Percentiles rank a stretch among this genome's conserved stretches.
These are phyloP conservation scores for Blastobotrys muscicola DNA, from an alignment of 805 yeast species.

Conservation along the genomic window DNA sequence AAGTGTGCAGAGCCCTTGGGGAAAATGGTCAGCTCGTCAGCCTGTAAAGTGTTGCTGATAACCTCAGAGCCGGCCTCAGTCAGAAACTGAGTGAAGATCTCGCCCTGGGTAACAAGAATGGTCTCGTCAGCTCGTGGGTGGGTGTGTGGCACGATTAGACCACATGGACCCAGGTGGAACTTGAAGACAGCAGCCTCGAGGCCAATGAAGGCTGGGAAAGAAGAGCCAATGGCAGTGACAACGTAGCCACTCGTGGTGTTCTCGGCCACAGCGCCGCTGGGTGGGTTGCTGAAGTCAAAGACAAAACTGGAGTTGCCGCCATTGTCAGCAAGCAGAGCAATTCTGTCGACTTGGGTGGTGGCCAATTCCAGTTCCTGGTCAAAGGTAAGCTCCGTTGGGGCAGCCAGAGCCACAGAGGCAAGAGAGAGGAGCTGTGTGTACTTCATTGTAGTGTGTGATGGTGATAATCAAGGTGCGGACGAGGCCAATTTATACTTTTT, in stretches of 20 bases:
- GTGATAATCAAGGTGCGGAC: too few species aligned
- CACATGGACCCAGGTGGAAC: slow-evolving; percentile 14
- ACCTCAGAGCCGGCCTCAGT: slow-evolving; percentile 9
- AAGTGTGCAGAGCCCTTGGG: slow-evolving; percentile 16
- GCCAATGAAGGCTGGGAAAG: slow-evolving; percentile 14
- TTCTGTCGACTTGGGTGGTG: background rate
- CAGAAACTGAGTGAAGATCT: slow-evolving; percentile 12
- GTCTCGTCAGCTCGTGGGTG: slow-evolving; percentile 13
- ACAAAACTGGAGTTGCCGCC: slow-evolving; percentile 12
- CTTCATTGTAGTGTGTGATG: too few species aligned
- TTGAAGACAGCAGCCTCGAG: slow-evolving; percentile 10
- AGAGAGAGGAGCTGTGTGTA: background rate
- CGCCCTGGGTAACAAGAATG: slow-evolving; percentile 12
- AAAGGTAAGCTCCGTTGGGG: slow-evolving; percentile 1
- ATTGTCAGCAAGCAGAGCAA: slow-evolving; percentile 5
- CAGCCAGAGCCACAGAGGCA: slow-evolving; percentile 6
- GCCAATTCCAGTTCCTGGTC: background rate
- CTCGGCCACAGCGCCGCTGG: slow-evolving; percentile 4
- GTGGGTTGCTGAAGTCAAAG: slow-evolving; percentile 15
- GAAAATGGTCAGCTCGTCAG: slow-evolving; percentile 13
- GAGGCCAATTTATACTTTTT: too few species aligned
- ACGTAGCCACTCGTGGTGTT: slow-evolving; percentile 8
- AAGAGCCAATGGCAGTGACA: slow-evolving; percentile 9
- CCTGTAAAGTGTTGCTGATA: slow-evolving; percentile 9
- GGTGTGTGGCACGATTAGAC: slow-evolving; percentile 13